Percentiles rank a stretch among this genome's conserved stretches.
These are phyloP conservation scores for Aureobasidium leucospermi DNA, from an alignment of 2,329 filamentous ascomycete species.

Conservation along the genomic window DNA sequence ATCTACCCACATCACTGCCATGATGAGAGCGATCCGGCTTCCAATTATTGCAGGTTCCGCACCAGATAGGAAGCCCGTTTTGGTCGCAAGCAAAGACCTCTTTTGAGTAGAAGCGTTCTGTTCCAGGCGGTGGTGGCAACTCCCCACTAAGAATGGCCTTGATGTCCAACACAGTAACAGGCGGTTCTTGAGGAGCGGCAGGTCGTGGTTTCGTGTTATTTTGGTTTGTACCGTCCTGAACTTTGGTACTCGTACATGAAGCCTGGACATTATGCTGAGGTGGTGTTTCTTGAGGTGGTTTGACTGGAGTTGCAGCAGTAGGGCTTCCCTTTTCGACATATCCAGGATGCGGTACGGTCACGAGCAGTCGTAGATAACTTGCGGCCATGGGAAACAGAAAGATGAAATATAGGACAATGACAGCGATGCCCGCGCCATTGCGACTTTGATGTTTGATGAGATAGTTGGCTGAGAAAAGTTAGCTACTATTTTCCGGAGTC, in stretches of 20 bases:
- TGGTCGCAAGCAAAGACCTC: slow-evolving; percentile 77
- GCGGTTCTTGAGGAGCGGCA: not conserved
- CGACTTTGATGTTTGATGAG: slow-evolving; percentile 48
- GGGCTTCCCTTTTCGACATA: slow-evolving; percentile 55
- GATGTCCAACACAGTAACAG: slow-evolving; percentile 20
- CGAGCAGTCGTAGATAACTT: slow-evolving; percentile 65
- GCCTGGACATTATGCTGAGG: slow-evolving; percentile 13
- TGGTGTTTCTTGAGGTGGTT: slow-evolving; percentile 14
- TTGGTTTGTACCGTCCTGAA: slow-evolving; percentile 10
- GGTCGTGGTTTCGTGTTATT: not conserved
- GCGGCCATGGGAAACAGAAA: slow-evolving; percentile 59
- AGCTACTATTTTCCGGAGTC: not conserved
- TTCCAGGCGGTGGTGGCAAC: slow-evolving; percentile 54
- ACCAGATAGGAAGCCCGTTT: slow-evolving; percentile 82
- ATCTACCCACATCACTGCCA: slow-evolving; percentile 72
- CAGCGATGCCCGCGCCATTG: slow-evolving; percentile 55
- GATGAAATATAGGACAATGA: slow-evolving; percentile 67
- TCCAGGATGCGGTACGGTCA: slow-evolving; percentile 62
- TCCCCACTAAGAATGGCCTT: slow-evolving; percentile 21
- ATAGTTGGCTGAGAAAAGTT: slow-evolving; percentile 54
- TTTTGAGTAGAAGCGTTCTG: slow-evolving; percentile 72
- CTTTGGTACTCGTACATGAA: slow-evolving; percentile 19
- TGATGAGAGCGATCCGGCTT: slow-evolving; percentile 86
- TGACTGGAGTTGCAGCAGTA: slow-evolving; percentile 29
- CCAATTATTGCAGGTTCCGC: slow-evolving; percentile 73